phyloP scores from a whole-genome alignment of 1,284 basidiomycete species.

The Leccinum subfulvum region DNA sequence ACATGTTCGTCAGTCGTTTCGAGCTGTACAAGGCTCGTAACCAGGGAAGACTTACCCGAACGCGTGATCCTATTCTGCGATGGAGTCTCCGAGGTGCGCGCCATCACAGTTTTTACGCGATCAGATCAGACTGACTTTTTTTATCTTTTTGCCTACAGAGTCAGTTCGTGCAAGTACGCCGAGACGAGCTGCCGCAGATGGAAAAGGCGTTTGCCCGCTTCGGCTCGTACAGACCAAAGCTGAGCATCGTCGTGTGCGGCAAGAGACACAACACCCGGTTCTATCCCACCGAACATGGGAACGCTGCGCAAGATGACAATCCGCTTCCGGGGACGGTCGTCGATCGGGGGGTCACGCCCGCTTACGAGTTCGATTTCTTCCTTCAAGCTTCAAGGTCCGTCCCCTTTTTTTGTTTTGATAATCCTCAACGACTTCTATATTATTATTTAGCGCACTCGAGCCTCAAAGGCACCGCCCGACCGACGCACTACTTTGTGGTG shows the following conservation, averaged over 20 bases:
- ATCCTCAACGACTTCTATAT: not conserved
- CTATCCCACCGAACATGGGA: constrained; percentile 52
- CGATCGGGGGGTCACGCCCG: constrained; percentile 64
- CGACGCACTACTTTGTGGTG: constrained; percentile 77
- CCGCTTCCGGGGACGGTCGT: constrained; percentile 75
- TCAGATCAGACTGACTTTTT: not conserved
- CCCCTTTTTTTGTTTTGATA: not conserved
- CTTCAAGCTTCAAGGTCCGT: constrained; percentile 56
- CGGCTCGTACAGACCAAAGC: constrained; percentile 53
- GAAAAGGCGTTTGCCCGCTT: constrained; percentile 56
- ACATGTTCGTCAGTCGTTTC: constrained; percentile 72
- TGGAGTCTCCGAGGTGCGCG: constrained; percentile 71
- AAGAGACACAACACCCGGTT: constrained; percentile 77
- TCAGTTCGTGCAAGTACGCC: constrained; percentile 60
- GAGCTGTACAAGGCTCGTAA: constrained; percentile 53
- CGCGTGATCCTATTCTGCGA: constrained; percentile 72
- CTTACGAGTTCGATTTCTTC: constrained; percentile 78
- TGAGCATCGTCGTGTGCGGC: constrained; percentile 75
- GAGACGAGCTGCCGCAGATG: constrained; percentile 58
- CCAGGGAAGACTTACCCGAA: constrained; percentile 45
- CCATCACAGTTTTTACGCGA: not conserved
- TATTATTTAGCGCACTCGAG: constrained; percentile 46
- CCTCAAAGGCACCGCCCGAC: constrained; percentile 63
- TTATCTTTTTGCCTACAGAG: constrained; percentile 41
- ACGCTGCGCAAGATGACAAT: constrained; percentile 65